These are phyloP conservation scores for Malassezia brasiliensis DNA, from an alignment of 1,284 basidiomycete genomes.

Conservation along the genomic window DNA sequence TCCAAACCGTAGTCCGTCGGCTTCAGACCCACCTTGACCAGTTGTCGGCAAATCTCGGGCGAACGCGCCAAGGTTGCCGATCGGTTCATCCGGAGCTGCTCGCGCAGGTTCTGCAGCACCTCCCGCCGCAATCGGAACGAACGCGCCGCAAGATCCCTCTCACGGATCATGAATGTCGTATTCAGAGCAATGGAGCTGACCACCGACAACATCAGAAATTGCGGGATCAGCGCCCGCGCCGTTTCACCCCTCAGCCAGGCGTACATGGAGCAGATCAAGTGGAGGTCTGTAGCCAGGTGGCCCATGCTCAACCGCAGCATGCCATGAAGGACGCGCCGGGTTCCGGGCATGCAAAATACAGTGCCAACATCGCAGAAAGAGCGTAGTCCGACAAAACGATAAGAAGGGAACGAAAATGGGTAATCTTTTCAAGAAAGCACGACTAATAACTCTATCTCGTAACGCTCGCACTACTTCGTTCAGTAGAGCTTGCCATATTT, in stretches of 20 bases:
- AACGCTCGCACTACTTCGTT: not conserved
- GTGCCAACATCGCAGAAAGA: too few species aligned
- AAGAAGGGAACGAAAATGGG: too few species aligned
- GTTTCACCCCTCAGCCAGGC: constrained; percentile 3
- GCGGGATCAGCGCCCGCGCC: not conserved
- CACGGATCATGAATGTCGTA: constrained; percentile 1
- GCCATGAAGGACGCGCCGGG: too few species aligned
- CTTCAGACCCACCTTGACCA: constrained; percentile 8
- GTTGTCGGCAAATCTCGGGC: constrained; percentile 3
- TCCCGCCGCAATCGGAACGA: constrained; percentile 3
- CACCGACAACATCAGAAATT: constrained; percentile 10
- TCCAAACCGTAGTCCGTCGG: constrained; percentile 8
- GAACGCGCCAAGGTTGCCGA: not conserved
- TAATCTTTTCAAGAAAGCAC: too few species aligned
- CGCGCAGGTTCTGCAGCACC: not conserved
- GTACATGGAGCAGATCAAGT: not conserved
- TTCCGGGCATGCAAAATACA: too few species aligned
- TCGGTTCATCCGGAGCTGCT: not conserved
- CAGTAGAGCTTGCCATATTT: not conserved
- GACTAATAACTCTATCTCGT: too few species aligned
- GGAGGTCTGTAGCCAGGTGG: not conserved
- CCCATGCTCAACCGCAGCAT: too few species aligned
- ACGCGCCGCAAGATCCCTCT: not conserved
- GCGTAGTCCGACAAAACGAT: too few species aligned
- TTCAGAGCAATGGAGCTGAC: constrained; percentile 16